Evolutionary conservation across 371 early-diverging fungal species (phyloP).

Genomic region (Mucor racemosus): DNA sequence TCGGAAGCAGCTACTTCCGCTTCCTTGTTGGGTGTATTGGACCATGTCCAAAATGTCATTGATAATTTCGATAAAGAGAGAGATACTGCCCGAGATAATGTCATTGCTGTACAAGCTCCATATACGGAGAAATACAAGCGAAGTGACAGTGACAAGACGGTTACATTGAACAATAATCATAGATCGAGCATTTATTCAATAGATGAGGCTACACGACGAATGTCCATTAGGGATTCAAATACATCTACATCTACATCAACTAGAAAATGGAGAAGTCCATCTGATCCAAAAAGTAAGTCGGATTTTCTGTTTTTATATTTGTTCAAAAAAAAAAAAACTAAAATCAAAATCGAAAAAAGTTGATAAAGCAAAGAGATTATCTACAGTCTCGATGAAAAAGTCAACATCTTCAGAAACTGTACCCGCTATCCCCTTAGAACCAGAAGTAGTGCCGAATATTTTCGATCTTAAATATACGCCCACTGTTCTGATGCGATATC

Average conservation of each 20-base stretch:
- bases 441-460: slow-evolving; percentile 32
- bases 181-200: slow-evolving; percentile 11
- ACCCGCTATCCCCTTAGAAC: slow-evolving; percentile 4
- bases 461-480: slow-evolving; percentile 50
- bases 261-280: slow-evolving; percentile 32
- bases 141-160: slow-evolving; percentile 25
- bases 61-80: slow-evolving; percentile 56
- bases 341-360: background rate
- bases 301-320: background rate
- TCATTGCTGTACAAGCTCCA: slow-evolving; percentile 60
- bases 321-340: too few species aligned
- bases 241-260: slow-evolving; percentile 1
- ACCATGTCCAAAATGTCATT: slow-evolving; percentile 55
- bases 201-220: background rate
- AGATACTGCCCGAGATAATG: slow-evolving; percentile 49
- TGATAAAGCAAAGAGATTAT: background rate
- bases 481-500: slow-evolving; percentile 44
- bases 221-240: background rate
- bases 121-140: slow-evolving; percentile 42
- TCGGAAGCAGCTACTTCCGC: slow-evolving; percentile 20
- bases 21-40: slow-evolving; percentile 40
- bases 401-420: slow-evolving; percentile 8
- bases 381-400: background rate
- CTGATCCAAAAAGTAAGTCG: slow-evolving; percentile 25
- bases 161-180: slow-evolving; percentile 1